Conservation (phyloP, 1,284 basidiomycete genomes). For the Sanguinoderma infundibulare region DNA sequence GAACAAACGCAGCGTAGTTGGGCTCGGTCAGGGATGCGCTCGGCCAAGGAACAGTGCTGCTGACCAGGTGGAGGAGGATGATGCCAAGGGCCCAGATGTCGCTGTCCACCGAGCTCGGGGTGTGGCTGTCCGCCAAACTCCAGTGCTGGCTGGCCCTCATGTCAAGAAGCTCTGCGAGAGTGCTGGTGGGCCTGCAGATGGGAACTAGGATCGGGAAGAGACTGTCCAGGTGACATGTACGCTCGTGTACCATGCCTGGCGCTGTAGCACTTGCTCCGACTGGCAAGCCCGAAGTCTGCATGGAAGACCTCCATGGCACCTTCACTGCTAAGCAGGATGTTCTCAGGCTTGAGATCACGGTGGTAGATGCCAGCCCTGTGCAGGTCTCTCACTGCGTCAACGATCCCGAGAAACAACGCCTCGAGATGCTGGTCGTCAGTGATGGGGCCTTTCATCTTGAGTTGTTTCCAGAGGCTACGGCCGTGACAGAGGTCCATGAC, state of each 20-base stretch:
- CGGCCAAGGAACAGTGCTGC: constrained; percentile 88
- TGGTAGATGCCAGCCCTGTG: constrained; percentile 57
- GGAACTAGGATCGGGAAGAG: not conserved
- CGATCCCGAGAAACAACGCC: constrained; percentile 55
- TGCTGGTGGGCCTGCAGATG: not conserved
- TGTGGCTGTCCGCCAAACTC: too few relatives aligned
- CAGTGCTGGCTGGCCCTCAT: not conserved
- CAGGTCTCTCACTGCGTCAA: constrained; percentile 63
- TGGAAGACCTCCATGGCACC: constrained; percentile 53
- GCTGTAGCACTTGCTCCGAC: constrained; percentile 45
- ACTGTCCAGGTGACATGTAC: constrained; percentile 61
- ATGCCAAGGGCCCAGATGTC: too few relatives aligned
- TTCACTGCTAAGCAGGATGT: constrained; percentile 60
- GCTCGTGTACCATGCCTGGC: constrained; percentile 53
- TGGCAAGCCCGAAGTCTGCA: constrained; percentile 72
- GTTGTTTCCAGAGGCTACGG: constrained; percentile 65
- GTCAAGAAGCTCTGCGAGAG: constrained; percentile 20
- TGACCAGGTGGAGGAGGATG: constrained; percentile 88
- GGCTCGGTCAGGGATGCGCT: constrained; percentile 73
- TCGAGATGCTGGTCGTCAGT: constrained; percentile 52
- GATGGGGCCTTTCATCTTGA: constrained; percentile 51
- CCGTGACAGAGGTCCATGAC: constrained; percentile 64
- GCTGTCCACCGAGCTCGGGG: constrained; percentile 58
- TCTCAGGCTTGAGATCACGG: constrained; percentile 79
- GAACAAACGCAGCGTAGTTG: constrained; percentile 53